Percentiles rank a stretch among this genome's conserved stretches.
phyloP scores from a whole-genome alignment of 192 early-diverging fungal genomes.

The Gryganskiella cystojenkinii region DNA sequence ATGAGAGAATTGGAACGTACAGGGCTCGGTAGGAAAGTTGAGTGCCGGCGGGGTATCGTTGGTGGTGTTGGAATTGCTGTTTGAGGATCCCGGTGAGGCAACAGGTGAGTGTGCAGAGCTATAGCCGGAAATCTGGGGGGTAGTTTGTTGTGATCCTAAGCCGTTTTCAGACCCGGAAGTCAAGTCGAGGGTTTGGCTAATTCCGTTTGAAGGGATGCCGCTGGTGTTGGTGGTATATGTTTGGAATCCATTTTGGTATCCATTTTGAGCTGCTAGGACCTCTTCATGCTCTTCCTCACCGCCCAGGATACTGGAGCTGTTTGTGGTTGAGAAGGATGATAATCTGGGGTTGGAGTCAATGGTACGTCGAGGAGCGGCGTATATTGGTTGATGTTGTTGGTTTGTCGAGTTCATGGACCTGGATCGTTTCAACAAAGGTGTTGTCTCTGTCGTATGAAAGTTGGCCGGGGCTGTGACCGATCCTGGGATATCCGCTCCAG shows the following conservation, averaged over 20 bases:
- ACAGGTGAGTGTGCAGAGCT: neutral
- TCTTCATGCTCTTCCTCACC: conserved; percentile 4
- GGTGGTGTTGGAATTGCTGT: no score
- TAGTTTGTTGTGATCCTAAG: neutral
- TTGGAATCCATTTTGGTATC: neutral
- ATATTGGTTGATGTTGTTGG: conserved; percentile 3
- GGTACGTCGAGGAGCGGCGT: conserved; percentile 6
- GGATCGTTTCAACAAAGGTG: conserved; percentile 17
- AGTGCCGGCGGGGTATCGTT: neutral
- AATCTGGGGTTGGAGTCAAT: conserved; percentile 11
- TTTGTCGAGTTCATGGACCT: conserved; percentile 11
- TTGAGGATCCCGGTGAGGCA: neutral
- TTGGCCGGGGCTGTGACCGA: conserved; percentile 29
- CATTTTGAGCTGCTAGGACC: neutral
- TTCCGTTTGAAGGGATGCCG: no score
- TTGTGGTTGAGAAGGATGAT: conserved; percentile 27
- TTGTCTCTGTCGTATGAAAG: conserved; percentile 38
- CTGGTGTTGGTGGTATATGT: no score
- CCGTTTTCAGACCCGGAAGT: no score
- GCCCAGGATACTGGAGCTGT: conserved; percentile 1
- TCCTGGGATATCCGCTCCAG: conserved; percentile 36
- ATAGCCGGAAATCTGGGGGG: neutral
- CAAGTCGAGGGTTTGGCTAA: no score
- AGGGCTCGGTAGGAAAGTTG: conserved; percentile 38
- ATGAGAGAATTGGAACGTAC: conserved; percentile 45